These are phyloP conservation scores for Penicillium sp. DNA, from an alignment of 2,329 filamentous ascomycete genomes.

Conservation along the genomic window DNA sequence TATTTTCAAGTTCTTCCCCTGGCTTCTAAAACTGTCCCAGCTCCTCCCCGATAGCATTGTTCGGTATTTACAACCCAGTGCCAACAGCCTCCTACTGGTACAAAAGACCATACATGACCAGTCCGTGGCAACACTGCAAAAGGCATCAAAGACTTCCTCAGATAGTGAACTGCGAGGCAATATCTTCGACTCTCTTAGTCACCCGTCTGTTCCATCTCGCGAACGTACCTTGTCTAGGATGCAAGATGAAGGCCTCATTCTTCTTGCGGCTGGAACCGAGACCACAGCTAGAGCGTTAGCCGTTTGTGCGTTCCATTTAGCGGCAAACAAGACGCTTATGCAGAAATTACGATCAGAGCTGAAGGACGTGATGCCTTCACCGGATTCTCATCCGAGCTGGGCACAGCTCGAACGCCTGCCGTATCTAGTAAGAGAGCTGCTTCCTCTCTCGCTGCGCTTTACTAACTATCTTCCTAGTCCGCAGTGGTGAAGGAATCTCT, in stretches of 20 bases:
- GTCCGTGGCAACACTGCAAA: background rate
- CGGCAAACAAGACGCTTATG: slow-evolving; percentile 15
- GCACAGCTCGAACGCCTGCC: slow-evolving; percentile 22
- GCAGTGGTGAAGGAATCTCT: slow-evolving; percentile 18
- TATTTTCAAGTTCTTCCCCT: slow-evolving; percentile 11
- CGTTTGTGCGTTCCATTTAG: slow-evolving; percentile 29
- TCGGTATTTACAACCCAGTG: background rate
- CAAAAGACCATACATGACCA: background rate
- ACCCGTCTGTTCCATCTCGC: background rate
- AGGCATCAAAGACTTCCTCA: background rate
- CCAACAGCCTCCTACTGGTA: background rate
- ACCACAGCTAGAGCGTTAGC: slow-evolving; percentile 31
- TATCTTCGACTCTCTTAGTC: background rate
- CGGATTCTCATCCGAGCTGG: slow-evolving; percentile 3
- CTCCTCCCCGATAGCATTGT: background rate
- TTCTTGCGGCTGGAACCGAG: slow-evolving; percentile 34
- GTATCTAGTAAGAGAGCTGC: background rate
- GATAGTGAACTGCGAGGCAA: background rate
- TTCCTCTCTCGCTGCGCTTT: too few relatives aligned
- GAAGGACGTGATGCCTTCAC: slow-evolving; percentile 22
- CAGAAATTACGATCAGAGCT: slow-evolving; percentile 27
- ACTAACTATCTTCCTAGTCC: background rate
- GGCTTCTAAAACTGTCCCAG: background rate
- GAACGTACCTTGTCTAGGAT: slow-evolving; percentile 21
- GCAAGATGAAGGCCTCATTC: slow-evolving; percentile 28